Evolutionary conservation across 2,329 filamentous ascomycete species (phyloP), one percentile per base, ranked within the genome.

Genomic region (Chrysosporium queenslandicum): DNA sequence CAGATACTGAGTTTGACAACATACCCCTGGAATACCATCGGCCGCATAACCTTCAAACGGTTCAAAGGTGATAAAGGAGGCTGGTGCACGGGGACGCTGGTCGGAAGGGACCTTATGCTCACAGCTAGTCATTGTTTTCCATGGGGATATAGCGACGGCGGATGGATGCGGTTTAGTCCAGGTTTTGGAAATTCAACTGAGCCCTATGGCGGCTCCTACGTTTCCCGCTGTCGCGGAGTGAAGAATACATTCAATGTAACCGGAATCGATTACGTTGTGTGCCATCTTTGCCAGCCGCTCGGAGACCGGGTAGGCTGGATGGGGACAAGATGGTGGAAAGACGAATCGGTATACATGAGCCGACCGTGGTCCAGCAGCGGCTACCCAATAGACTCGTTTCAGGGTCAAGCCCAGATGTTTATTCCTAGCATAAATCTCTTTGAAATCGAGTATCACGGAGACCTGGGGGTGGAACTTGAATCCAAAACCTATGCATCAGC

Each of bases 51-150:
- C 25, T 60, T 60, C 50, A 51, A 55, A 18, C 53, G 56, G 14
- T 61, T 55, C 37, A 54, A 54, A 48, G 48, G 52, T 3, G 58
- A 60, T 18, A 54, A 43, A 34, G 59, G 58, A 8, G 59, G 59
- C 23, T 61, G 59, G 59, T 61, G 59, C 37, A 61, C 58, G 5
- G 59, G 58, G 2, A 54, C 59, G 6, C 43, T 61, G 2, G 58
- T 61, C 18, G 59, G 59, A 25, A 56, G 54, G 34, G 57, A 60
- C 32, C 53, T 58, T 37, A 39, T 61, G 20, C 58, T 61, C 42
- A 61, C 59, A 14, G 59, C 59, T 9, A 61, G 59, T 47, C 59
- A 61, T 43, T 61, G 59, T 37, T 61, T 59, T 46, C 59, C 59
- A 12, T 61, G 58, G 59, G 56, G 56, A 16, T 58, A 58, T 25